These are phyloP conservation scores for Paramecium caudatum DNA, from an alignment of 73 alveolate species.

Conservation along the genomic window DNA sequence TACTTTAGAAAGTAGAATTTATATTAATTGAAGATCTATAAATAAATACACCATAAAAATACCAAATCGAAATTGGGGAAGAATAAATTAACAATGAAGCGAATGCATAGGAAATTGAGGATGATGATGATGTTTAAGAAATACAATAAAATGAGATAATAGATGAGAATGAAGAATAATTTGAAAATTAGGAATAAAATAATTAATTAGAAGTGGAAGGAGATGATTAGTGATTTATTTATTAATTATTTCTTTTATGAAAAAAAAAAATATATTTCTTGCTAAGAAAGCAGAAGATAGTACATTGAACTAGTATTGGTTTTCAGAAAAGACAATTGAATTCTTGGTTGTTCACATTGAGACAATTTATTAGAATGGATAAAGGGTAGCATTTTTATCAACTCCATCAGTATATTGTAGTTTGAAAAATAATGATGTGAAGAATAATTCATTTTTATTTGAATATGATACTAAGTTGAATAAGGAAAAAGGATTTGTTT, in stretches of 20 bases:
- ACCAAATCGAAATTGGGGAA: not conserved
- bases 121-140: not conserved
- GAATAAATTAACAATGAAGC: not conserved
- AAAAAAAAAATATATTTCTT: slow-evolving; percentile 85
- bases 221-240: slow-evolving; percentile 24
- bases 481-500: slow-evolving; percentile 90
- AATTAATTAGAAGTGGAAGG: not conserved
- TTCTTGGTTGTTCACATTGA: slow-evolving; percentile 86
- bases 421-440: slow-evolving; percentile 84
- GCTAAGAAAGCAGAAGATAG: slow-evolving; percentile 89
- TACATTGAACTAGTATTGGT: slow-evolving; percentile 95
- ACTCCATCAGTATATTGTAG: slow-evolving; percentile 95
- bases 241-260: slow-evolving; percentile 6
- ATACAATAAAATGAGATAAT: not conserved
- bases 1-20: slow-evolving; percentile 21
- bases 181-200: not conserved
- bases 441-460: slow-evolving; percentile 80
- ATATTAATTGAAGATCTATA: not conserved
- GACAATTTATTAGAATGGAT: slow-evolving; percentile 67
- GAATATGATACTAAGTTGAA: slow-evolving; percentile 90
- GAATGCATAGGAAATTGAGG: not conserved
- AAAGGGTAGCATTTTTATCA: slow-evolving; percentile 88
- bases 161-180: not conserved
- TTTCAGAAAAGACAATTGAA: slow-evolving; percentile 89
- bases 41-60: not conserved